Conservation (phyloP, 2,329 filamentous ascomycete species). For the Fusarium zealandicum region DNA sequence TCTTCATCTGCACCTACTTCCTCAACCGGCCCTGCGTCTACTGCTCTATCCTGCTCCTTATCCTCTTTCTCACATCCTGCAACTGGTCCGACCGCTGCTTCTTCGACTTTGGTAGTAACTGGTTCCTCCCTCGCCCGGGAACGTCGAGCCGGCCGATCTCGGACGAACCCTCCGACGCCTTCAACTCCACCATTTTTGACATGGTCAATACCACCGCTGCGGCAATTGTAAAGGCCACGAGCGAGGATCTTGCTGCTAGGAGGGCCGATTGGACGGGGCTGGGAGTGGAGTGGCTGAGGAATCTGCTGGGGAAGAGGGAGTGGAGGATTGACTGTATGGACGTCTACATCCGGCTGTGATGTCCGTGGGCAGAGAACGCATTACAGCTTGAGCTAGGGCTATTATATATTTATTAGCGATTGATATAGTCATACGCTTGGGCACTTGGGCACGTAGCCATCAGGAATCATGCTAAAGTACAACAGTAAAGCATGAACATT, state of each 20-base stretch:
- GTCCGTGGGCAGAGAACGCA: not conserved
- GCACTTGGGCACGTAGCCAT: not conserved
- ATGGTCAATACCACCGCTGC: slow-evolving; percentile 74
- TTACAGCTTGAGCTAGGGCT: not conserved
- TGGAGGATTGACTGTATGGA: slow-evolving; percentile 94
- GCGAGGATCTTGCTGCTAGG: slow-evolving; percentile 65
- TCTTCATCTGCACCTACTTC: slow-evolving; percentile 93
- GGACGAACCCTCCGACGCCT: slow-evolving; percentile 42
- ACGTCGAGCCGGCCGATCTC: slow-evolving; percentile 41
- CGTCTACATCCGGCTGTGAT: slow-evolving; percentile 78
- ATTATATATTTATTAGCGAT: not conserved
- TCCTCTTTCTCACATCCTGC: slow-evolving; percentile 91
- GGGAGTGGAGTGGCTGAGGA: slow-evolving; percentile 86
- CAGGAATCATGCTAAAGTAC: not conserved
- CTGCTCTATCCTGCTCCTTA: slow-evolving; percentile 93
- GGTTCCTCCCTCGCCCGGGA: slow-evolving; percentile 81
- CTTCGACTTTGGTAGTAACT: slow-evolving; percentile 90
- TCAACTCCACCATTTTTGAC: slow-evolving; percentile 60
- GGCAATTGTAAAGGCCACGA: slow-evolving; percentile 70
- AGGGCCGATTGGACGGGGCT: slow-evolving; percentile 75
- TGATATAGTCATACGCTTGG: slow-evolving; percentile 6
- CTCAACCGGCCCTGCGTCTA: slow-evolving; percentile 97
- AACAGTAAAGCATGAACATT: slow-evolving; percentile 9
- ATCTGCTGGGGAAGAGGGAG: slow-evolving; percentile 80
- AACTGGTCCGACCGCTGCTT: slow-evolving; percentile 91